A percentile compares a stretch with the other conserved stretches of the same genome.
Evolutionary conservation across 2,329 filamentous ascomycete genomes (phyloP).

Genomic region (Fusarium sp.): DNA sequence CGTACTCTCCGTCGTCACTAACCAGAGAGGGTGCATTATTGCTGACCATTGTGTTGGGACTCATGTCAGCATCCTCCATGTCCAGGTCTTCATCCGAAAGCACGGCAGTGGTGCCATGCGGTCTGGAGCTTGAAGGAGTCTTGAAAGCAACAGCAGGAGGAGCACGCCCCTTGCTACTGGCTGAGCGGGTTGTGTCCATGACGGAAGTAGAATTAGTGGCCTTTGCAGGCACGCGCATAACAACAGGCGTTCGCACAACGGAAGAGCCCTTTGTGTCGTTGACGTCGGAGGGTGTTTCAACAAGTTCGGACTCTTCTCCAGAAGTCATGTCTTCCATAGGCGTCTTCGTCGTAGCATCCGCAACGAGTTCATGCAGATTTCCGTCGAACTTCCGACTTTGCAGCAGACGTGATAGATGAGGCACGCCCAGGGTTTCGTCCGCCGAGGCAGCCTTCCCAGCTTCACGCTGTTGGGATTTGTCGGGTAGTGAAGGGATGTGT

Average conservation of each 20-base stretch:
- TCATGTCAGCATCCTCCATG: constrained; percentile 70
- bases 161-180: constrained; percentile 67
- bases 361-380: constrained; percentile 68
- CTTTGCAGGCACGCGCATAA: constrained; percentile 69
- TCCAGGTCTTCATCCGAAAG: constrained; percentile 62
- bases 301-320: constrained; percentile 65
- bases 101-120: constrained; percentile 35
- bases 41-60: constrained; percentile 75
- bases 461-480: constrained; percentile 8
- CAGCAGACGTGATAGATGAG: constrained; percentile 75
- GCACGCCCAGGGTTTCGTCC: constrained; percentile 67
- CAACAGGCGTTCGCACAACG: constrained; percentile 52
- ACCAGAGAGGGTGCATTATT: constrained; percentile 84
- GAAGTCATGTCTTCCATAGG: constrained; percentile 62
- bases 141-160: constrained; percentile 55
- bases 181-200: constrained; percentile 57
- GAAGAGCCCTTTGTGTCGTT: constrained; percentile 23
- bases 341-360: constrained; percentile 67
- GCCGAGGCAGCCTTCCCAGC: constrained; percentile 51
- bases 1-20: constrained; percentile 83
- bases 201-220: constrained; percentile 64
- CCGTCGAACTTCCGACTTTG: constrained; percentile 69
- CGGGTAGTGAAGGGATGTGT: constrained; percentile 54
- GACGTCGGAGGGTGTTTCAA: constrained; percentile 30
- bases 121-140: constrained; percentile 48